Evolutionary conservation across 148 eudicot species (phyloP), one percentile per base, ranked within the genome.

Genomic region (Selenicereus undatus): DNA sequence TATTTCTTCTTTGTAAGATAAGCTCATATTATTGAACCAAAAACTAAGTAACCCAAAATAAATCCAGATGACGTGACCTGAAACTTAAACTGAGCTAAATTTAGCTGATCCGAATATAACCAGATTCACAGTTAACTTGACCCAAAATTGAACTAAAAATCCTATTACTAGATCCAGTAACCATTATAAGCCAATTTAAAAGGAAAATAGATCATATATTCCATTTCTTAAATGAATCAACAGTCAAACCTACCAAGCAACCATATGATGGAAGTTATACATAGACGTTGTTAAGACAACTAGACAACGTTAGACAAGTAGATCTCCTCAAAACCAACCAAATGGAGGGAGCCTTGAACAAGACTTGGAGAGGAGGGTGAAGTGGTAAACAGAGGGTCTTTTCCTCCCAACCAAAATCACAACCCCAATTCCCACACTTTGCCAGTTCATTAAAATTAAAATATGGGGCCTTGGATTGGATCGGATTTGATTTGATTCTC

Each of bases 381-480:
- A 80, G 42, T 60, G 35, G 77, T 79, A 71, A 79, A 70, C 45
- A 1, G 14, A 56, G 42, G 43, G 0, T 17, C 21, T 12, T 11
- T 48, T 48, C 17, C 36, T 52, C 42, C 26, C 11, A 32, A 4
- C 48, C 11, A 52, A 51, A 69, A 52, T 71, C 71, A 56, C 22
- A 36, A 48, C 22, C 18, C 20, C 30, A 18, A 32, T 13, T 48
- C 78, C 52, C 64, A 12, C 21, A 1, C 32, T 65, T 64, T 11
- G 69, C 43, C 35, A 39, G 3, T 39, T 39, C 43, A 39, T 39
- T 39, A 1, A 39, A 4, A 68, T 30, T 71, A 42, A 72, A 39
- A 73, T 36, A 74, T 48, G 78, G 35, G 64, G 74, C 74, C 78
- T 74, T 81, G 42, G 45, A 73, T 39, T 39, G 5, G 43, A 39